These are phyloP conservation scores for Puccinia brachypodii DNA, from an alignment of 1,284 basidiomycete genomes.

Conservation along the genomic window DNA sequence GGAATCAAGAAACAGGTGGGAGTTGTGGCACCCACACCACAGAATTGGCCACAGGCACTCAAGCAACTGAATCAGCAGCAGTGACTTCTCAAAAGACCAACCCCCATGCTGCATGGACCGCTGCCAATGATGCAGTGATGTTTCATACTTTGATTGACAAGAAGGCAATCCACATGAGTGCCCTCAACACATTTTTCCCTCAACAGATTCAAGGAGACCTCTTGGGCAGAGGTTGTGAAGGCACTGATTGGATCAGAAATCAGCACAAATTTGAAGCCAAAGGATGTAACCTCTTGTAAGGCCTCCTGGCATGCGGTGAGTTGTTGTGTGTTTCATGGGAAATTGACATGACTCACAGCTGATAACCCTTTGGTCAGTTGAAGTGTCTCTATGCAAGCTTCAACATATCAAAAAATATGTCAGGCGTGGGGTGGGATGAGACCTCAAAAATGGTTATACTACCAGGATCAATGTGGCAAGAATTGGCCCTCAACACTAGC, in stretches of 20 bases:
- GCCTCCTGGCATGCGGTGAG: too few relatives aligned
- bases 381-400: conserved; percentile 6
- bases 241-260: not conserved
- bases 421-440: not conserved
- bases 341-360: too few relatives aligned
- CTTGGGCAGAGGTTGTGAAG: not conserved
- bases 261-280: not conserved
- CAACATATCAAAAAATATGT: not conserved
- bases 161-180: not conserved
- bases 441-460: not conserved
- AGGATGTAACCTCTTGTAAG: not conserved
- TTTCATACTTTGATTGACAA: not conserved
- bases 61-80: too few relatives aligned
- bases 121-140: too few relatives aligned
- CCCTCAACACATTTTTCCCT: too few relatives aligned
- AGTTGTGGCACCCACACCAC: too few relatives aligned
- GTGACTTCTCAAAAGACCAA: too few relatives aligned
- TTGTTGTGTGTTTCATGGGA: too few relatives aligned
- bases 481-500: not conserved
- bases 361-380: too few relatives aligned
- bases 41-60: too few relatives aligned
- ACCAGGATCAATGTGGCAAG: not conserved
- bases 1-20: too few relatives aligned
- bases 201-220: not conserved
- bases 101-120: too few relatives aligned